Conservation (phyloP, 139 green algal species). For the Ettlia oleoabundans region DNA sequence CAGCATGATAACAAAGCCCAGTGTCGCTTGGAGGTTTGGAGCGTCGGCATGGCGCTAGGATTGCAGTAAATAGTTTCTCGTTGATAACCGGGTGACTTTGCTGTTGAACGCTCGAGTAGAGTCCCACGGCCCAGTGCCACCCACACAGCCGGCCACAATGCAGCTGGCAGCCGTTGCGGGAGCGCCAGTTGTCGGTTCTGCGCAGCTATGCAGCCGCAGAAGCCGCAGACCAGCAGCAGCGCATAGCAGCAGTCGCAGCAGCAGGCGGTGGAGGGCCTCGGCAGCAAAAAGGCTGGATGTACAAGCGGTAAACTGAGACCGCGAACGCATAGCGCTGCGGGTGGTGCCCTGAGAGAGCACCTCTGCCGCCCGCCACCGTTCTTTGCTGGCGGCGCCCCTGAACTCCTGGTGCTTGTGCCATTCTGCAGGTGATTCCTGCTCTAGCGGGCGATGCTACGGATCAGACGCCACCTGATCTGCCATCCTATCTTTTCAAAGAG, state of each 20-base stretch:
- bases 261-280: not conserved
- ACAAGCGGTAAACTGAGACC: conserved; percentile 52
- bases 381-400: too few species aligned
- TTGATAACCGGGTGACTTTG: too few species aligned
- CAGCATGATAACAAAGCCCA: too few species aligned
- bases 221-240: conserved; percentile 14
- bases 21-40: too few species aligned
- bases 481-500: conserved; percentile 98
- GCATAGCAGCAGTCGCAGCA: not conserved
- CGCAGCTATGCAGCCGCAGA: not conserved
- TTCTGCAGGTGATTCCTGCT: conserved; percentile 75
- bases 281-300: conserved; percentile 49
- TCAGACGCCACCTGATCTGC: conserved; percentile 94
- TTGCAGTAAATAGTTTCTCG: too few species aligned
- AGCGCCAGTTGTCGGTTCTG: conserved; percentile 3
- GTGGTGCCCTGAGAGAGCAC: too few species aligned
- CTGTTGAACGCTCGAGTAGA: too few species aligned
- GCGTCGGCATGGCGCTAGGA: too few species aligned
- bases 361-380: too few species aligned
- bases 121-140: too few species aligned
- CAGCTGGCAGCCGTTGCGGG: conserved; percentile 4
- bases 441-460: conserved; percentile 77
- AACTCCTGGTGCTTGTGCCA: too few species aligned
- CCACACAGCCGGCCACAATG: not conserved
- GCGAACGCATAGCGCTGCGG: too few species aligned